Percentiles rank a stretch among this genome's conserved stretches.
Conservation (phyloP, 2,329 filamentous ascomycete species). For the Monilinia fructigena region DNA sequence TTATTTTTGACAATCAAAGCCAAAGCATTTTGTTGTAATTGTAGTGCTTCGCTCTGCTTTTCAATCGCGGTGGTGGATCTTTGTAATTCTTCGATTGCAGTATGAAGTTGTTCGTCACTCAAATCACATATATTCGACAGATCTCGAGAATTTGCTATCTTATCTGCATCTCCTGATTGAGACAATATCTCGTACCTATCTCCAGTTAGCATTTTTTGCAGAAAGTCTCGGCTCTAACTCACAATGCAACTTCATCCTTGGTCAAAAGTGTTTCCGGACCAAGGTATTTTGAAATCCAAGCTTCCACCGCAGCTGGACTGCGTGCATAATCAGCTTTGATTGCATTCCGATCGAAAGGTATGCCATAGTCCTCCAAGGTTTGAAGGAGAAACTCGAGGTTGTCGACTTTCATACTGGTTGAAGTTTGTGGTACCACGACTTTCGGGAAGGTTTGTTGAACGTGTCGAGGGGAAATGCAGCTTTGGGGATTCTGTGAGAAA, state of each 20-base stretch:
- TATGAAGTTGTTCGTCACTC: slow-evolving; percentile 57
- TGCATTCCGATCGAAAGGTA: slow-evolving; percentile 36
- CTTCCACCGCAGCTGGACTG: slow-evolving; percentile 32
- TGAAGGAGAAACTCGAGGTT: slow-evolving; percentile 32
- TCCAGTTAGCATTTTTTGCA: slow-evolving; percentile 19
- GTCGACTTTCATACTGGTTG: slow-evolving; percentile 32
- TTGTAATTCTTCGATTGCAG: slow-evolving; percentile 62
- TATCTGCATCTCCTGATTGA: slow-evolving; percentile 49
- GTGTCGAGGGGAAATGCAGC: background rate
- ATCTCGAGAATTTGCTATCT: slow-evolving; percentile 47
- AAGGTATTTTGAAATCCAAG: slow-evolving; percentile 52
- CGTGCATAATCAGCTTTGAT: slow-evolving; percentile 32
- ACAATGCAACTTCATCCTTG: slow-evolving; percentile 55
- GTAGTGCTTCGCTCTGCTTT: slow-evolving; percentile 61
- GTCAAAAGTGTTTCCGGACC: slow-evolving; percentile 53
- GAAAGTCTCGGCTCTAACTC: slow-evolving; percentile 25
- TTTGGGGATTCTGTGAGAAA: background rate
- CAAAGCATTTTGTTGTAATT: slow-evolving; percentile 61
- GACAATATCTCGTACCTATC: slow-evolving; percentile 53
- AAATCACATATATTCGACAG: slow-evolving; percentile 51
- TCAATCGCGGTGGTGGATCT: slow-evolving; percentile 63
- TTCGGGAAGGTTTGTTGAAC: background rate
- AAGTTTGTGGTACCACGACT: slow-evolving; percentile 4
- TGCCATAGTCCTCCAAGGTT: slow-evolving; percentile 36
- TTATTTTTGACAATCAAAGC: slow-evolving; percentile 50